These are phyloP conservation scores for Teratosphaeria pseudoeucalypti DNA, from an alignment of 2,329 filamentous ascomycete species.

Conservation along the genomic window DNA sequence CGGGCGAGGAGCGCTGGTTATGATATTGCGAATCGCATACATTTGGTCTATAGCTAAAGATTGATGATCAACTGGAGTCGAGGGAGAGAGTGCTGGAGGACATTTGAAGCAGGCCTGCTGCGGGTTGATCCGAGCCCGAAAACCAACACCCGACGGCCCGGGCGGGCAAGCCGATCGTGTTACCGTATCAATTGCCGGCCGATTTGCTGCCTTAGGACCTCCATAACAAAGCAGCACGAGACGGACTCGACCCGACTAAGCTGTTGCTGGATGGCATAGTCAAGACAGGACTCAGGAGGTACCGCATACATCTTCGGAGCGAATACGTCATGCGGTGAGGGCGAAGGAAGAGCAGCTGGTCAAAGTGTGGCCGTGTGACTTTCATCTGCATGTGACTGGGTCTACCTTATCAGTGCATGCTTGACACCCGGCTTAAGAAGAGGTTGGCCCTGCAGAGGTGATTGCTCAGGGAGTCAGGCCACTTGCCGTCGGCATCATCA, in stretches of 20 bases:
- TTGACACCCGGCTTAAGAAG: neutral
- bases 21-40: too few relatives aligned
- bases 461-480: neutral
- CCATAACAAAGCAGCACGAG: neutral
- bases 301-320: neutral
- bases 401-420: neutral
- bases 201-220: neutral
- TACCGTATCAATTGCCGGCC: neutral
- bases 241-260: neutral
- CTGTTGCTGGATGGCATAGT: neutral
- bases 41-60: too few relatives aligned
- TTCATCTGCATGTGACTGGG: neutral
- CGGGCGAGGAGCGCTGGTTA: too few relatives aligned
- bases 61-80: too few relatives aligned
- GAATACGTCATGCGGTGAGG: neutral
- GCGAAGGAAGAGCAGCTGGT: neutral
- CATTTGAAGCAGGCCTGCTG: too few relatives aligned
- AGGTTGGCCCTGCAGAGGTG: neutral
- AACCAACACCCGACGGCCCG: neutral
- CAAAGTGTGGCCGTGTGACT: neutral
- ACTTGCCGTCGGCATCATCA: neutral
- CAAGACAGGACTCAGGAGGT: neutral
- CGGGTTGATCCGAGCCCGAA: neutral
- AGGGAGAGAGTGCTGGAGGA: too few relatives aligned
- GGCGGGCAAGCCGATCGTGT: too few relatives aligned